Evolutionary conservation across 1,284 basidiomycete species (phyloP).

Genomic region (Pyrrhoderma lamaoense): DNA sequence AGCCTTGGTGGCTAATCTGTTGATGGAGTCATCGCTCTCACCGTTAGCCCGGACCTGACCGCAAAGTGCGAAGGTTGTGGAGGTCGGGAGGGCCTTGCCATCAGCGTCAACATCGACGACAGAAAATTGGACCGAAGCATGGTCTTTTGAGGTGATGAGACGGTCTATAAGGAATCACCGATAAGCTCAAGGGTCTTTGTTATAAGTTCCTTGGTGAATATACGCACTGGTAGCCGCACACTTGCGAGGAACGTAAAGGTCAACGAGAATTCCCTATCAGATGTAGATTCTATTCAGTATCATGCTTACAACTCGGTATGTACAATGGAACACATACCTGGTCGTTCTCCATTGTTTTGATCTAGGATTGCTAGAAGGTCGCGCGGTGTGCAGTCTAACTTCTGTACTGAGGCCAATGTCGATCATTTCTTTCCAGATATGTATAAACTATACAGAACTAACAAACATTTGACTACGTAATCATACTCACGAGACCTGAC

Average conservation of each 20-base stretch:
- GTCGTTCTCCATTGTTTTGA: slow-evolving; percentile 68
- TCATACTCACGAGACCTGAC: no score
- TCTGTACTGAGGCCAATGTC: neutral
- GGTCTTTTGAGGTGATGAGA: slow-evolving; percentile 97
- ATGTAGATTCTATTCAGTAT: no score
- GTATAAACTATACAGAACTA: neutral
- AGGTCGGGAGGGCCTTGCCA: slow-evolving; percentile 82
- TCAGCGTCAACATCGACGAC: slow-evolving; percentile 92
- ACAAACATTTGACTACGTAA: neutral
- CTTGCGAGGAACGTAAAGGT: slow-evolving; percentile 99
- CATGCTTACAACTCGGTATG: no score
- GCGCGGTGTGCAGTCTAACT: slow-evolving; percentile 6
- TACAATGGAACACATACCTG: no score
- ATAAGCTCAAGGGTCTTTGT: slow-evolving; percentile 8
- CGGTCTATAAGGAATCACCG: slow-evolving; percentile 52
- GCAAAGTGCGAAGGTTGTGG: slow-evolving; percentile 90
- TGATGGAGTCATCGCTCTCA: slow-evolving; percentile 95
- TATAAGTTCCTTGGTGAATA: neutral
- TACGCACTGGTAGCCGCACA: slow-evolving; percentile 90
- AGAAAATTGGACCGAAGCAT: slow-evolving; percentile 96
- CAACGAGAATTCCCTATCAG: slow-evolving; percentile 91
- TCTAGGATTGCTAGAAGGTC: neutral
- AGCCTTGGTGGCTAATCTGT: slow-evolving; percentile 92
- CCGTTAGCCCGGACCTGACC: slow-evolving; percentile 92
- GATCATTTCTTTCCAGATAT: neutral